phyloP scores from a whole-genome alignment of 306 rosid species.

The Begonia masoniana region DNA sequence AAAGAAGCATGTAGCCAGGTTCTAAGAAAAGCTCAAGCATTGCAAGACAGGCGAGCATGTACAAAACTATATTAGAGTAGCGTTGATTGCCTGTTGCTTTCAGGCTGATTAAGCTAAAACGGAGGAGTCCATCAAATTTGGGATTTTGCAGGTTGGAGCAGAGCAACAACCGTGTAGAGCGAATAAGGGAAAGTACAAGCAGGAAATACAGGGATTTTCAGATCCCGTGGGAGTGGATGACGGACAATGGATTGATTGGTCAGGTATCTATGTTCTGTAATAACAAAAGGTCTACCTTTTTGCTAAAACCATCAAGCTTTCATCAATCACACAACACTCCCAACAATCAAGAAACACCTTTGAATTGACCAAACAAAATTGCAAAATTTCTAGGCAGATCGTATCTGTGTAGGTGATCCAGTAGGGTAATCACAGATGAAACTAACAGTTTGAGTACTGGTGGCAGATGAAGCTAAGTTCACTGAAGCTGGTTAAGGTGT shows the following conservation, averaged over 20 bases:
- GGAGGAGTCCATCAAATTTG: conserved; percentile 1
- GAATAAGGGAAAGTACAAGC: conserved; percentile 58
- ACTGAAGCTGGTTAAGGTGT: conserved; percentile 50
- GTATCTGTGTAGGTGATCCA: no score
- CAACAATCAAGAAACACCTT: no score
- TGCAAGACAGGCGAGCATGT: conserved; percentile 98
- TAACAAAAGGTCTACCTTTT: no score
- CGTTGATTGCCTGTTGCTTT: neutral
- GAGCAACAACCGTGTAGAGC: conserved; percentile 46
- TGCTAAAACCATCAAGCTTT: no score
- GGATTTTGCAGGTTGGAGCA: conserved; percentile 58
- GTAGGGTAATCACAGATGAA: neutral
- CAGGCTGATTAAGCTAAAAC: neutral
- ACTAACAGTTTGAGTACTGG: neutral
- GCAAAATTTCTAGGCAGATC: no score
- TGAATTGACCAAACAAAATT: no score
- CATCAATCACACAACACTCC: no score
- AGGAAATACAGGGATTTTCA: conserved; percentile 54
- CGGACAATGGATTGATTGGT: conserved; percentile 56
- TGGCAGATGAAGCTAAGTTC: conserved; percentile 74
- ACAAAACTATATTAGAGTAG: conserved; percentile 6
- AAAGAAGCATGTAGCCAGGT: conserved; percentile 40
- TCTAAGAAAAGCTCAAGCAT: conserved; percentile 55
- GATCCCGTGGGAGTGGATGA: conserved; percentile 90
- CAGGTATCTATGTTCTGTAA: conserved; percentile 29